phyloP scores from a whole-genome alignment of 2,329 filamentous ascomycete species.

The Trichoderma brevicompactum region DNA sequence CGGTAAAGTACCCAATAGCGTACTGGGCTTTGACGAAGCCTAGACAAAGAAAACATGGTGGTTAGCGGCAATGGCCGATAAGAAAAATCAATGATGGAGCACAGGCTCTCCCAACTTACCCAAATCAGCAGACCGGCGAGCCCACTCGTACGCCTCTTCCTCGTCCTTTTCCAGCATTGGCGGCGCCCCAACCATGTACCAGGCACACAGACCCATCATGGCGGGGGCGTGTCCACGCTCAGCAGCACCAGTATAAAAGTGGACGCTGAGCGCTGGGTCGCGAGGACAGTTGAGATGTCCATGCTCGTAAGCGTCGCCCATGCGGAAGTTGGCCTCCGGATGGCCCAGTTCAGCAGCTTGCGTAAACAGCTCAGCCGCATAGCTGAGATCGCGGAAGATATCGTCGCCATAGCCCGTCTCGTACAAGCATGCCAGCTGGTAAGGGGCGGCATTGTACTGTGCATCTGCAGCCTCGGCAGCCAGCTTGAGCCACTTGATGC shows the following conservation, averaged over 20 bases:
- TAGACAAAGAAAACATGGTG: constrained; percentile 38
- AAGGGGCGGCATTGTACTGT: constrained; percentile 92
- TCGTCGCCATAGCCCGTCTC: constrained; percentile 94
- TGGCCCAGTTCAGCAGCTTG: constrained; percentile 92
- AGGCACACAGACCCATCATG: constrained; percentile 98
- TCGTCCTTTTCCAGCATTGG: constrained; percentile 94
- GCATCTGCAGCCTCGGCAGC: constrained; percentile 85
- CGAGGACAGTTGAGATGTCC: constrained; percentile 84
- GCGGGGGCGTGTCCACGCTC: constrained; percentile 80
- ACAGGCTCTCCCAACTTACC: constrained; percentile 59
- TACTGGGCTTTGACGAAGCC: constrained; percentile 81
- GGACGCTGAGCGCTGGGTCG: constrained; percentile 90
- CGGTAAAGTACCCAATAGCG: constrained; percentile 93
- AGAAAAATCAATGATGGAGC: background rate
- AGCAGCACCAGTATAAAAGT: constrained; percentile 95
- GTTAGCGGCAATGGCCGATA: constrained; percentile 29
- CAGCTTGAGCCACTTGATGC: constrained; percentile 94
- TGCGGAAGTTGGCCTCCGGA: constrained; percentile 78
- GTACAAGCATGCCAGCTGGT: constrained; percentile 85
- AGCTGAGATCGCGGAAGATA: constrained; percentile 86
- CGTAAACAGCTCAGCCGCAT: constrained; percentile 92
- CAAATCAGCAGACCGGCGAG: constrained; percentile 79
- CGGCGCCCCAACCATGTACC: constrained; percentile 96
- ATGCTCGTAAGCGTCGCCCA: constrained; percentile 98
- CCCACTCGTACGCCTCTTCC: constrained; percentile 96